Conservation (phyloP, 1,139 yeast genomes). For the Saccharomyces hybrid region DNA sequence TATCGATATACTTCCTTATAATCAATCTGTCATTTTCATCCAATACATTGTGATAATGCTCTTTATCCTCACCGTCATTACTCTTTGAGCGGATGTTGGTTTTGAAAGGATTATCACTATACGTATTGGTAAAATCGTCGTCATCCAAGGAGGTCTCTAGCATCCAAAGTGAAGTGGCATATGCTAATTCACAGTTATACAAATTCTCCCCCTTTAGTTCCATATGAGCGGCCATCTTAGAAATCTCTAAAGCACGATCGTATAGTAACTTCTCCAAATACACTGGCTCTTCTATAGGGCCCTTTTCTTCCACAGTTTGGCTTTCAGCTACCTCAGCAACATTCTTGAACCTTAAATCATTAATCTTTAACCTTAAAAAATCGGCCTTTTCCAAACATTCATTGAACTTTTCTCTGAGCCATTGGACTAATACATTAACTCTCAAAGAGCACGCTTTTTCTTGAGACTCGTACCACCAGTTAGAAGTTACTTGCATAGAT, state of each 20-base stretch:
- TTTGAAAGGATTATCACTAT: neutral
- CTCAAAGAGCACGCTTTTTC: slow-evolving; percentile 37
- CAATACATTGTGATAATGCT: slow-evolving; percentile 30
- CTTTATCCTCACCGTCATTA: neutral
- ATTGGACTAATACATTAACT: slow-evolving; percentile 78
- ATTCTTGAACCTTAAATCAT: slow-evolving; percentile 8
- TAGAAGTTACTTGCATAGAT: slow-evolving; percentile 78
- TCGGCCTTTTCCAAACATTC: slow-evolving; percentile 87
- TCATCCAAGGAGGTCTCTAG: slow-evolving; percentile 66
- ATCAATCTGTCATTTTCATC: slow-evolving; percentile 66
- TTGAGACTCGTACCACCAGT: slow-evolving; percentile 71
- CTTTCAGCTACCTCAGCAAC: slow-evolving; percentile 2
- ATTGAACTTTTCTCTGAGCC: slow-evolving; percentile 85
- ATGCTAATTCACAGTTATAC: slow-evolving; percentile 75
- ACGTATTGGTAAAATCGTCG: slow-evolving; percentile 1
- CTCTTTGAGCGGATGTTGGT: neutral
- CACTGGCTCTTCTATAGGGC: slow-evolving; percentile 27
- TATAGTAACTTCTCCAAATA: slow-evolving; percentile 80
- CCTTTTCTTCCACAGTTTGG: slow-evolving; percentile 4
- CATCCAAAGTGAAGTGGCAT: slow-evolving; percentile 94
- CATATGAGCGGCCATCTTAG: slow-evolving; percentile 81
- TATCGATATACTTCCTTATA: slow-evolving; percentile 68
- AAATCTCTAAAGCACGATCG: slow-evolving; percentile 88
- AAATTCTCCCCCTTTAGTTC: slow-evolving; percentile 74
- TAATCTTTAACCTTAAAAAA: slow-evolving; percentile 37